A percentile compares a stretch with the other conserved stretches of the same genome.
These are phyloP conservation scores for Garcia nutans DNA, from an alignment of 345 rosid species.

Conservation along the genomic window DNA sequence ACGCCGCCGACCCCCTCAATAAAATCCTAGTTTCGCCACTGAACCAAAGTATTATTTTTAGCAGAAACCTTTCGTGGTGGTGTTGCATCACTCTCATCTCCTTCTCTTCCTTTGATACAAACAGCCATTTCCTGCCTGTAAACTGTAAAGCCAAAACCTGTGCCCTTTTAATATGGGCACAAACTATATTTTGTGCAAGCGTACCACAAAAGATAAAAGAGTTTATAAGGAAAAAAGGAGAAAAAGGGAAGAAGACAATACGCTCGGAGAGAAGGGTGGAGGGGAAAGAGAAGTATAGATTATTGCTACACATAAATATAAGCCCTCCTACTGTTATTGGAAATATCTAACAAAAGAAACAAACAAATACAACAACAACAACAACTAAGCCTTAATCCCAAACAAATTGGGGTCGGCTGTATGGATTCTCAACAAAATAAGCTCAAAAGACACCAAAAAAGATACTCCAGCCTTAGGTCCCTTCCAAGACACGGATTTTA, in stretches of 20 bases:
- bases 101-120: constrained; percentile 25
- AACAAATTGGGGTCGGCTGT: too few relatives aligned
- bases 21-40: too few relatives aligned
- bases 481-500: too few relatives aligned
- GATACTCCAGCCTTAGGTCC: too few relatives aligned
- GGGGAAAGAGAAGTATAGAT: neutral
- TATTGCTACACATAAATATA: neutral
- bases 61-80: neutral
- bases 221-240: neutral
- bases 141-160: neutral
- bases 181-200: too few relatives aligned
- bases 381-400: too few relatives aligned
- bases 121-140: constrained; percentile 1
- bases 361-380: too few relatives aligned
- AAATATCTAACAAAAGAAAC: neutral
- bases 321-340: neutral
- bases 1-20: too few relatives aligned
- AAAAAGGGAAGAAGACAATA: neutral
- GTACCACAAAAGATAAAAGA: too few relatives aligned
- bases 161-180: neutral
- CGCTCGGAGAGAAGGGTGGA: neutral
- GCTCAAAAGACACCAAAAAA: too few relatives aligned
- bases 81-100: constrained; percentile 13
- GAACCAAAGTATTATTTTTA: neutral
- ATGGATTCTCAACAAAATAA: too few relatives aligned